Percentiles rank a stretch among this genome's conserved stretches.
phyloP scores from a whole-genome alignment of 2,329 filamentous ascomycete species.

The Domatiomyces catenatus region DNA sequence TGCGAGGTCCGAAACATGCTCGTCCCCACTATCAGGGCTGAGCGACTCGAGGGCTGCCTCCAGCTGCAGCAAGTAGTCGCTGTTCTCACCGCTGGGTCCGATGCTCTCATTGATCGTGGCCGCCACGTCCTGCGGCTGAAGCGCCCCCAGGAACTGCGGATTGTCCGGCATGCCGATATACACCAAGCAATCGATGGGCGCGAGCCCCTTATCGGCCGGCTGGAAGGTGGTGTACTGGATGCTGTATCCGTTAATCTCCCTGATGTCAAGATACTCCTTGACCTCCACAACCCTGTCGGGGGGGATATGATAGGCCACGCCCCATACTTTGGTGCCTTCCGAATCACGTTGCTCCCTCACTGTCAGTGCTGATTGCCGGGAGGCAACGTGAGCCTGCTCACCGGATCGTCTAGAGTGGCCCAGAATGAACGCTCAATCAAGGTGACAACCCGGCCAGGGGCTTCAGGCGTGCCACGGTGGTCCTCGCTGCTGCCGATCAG shows the following conservation, averaged over 20 bases:
- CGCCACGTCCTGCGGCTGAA: slow-evolving; percentile 21
- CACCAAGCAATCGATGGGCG: slow-evolving; percentile 47
- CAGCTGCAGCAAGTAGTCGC: slow-evolving; percentile 72
- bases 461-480: slow-evolving; percentile 77
- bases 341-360: slow-evolving; percentile 34
- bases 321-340: slow-evolving; percentile 53
- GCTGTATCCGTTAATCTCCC: slow-evolving; percentile 93
- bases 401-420: slow-evolving; percentile 55
- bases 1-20: slow-evolving; percentile 72
- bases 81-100: slow-evolving; percentile 79
- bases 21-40: slow-evolving; percentile 62
- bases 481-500: slow-evolving; percentile 52
- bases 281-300: slow-evolving; percentile 61
- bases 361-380: slow-evolving; percentile 10
- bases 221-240: slow-evolving; percentile 84
- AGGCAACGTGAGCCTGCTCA: slow-evolving; percentile 19
- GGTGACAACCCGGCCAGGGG: slow-evolving; percentile 82
- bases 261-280: slow-evolving; percentile 78
- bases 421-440: slow-evolving; percentile 75
- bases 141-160: slow-evolving; percentile 69
- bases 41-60: slow-evolving; percentile 60
- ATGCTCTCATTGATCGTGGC: slow-evolving; percentile 60
- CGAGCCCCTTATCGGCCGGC: slow-evolving; percentile 30
- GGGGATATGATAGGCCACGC: slow-evolving; percentile 76
- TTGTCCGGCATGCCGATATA: slow-evolving; percentile 94